A percentile compares a stretch with the other conserved stretches of the same genome.
Conservation (phyloP, 2,329 filamentous ascomycete genomes). For the Cordyceps cicadae region DNA sequence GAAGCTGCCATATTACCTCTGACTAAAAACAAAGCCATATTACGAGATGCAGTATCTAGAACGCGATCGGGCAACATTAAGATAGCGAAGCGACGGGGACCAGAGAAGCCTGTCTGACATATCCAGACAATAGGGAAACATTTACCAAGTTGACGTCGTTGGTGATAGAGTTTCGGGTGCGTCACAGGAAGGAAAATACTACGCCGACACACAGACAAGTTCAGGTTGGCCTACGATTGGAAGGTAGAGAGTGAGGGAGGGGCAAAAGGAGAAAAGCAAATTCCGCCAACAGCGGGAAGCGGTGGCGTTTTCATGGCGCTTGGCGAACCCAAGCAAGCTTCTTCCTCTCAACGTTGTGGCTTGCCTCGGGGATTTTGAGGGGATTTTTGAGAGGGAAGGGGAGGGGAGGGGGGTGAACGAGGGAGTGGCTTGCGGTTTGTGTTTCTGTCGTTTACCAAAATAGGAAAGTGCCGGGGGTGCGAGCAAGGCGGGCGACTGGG, state of each 20-base stretch:
- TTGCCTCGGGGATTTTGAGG: not conserved
- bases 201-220: not conserved
- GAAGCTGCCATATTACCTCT: not conserved
- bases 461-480: not conserved
- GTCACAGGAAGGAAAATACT: not conserved
- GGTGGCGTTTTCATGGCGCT: not conserved
- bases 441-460: slow-evolving; percentile 3
- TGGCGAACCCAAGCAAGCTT: not conserved
- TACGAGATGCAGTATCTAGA: not conserved
- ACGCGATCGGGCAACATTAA: not conserved
- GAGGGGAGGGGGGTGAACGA: not conserved
- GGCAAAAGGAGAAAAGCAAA: not conserved
- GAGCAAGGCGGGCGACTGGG: not conserved
- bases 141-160: not conserved
- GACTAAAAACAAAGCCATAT: not conserved
- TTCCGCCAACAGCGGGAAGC: slow-evolving; percentile 8
- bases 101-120: not conserved
- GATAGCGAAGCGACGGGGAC: not conserved
- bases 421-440: not conserved
- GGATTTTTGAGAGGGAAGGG: not conserved
- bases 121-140: not conserved
- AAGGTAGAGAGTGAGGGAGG: not conserved
- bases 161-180: not conserved
- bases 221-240: not conserved
- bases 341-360: not conserved